phyloP scores from a whole-genome alignment of 2,329 filamentous ascomycete species.

The Fulvia fulva region DNA sequence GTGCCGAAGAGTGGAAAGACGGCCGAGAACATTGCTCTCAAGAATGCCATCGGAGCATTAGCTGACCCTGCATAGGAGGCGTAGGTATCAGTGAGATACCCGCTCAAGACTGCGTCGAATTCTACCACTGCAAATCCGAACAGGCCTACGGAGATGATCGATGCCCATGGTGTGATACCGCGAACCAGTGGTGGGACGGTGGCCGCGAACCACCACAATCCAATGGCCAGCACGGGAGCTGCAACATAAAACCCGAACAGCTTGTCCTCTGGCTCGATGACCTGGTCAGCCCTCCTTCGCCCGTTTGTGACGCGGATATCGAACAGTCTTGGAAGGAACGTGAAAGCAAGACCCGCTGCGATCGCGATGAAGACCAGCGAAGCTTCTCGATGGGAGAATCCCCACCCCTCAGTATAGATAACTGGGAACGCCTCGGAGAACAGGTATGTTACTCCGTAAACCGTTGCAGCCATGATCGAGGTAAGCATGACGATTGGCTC shows the following conservation, averaged over 20 bases:
- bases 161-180: constrained; percentile 27
- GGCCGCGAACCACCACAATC: constrained; percentile 47
- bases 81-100: constrained; percentile 46
- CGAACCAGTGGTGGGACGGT: constrained; percentile 43
- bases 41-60: constrained; percentile 40
- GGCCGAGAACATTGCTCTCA: constrained; percentile 39
- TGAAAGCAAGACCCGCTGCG: constrained; percentile 53
- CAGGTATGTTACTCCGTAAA: constrained; percentile 46
- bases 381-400: constrained; percentile 44
- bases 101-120: constrained; percentile 40
- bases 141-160: constrained; percentile 33
- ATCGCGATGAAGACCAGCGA: constrained; percentile 52
- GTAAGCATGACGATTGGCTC: constrained; percentile 47
- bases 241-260: constrained; percentile 46
- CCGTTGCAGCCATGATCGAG: constrained; percentile 42
- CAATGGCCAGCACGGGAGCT: constrained; percentile 41
- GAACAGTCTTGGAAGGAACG: constrained; percentile 42
- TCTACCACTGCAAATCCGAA: constrained; percentile 50
- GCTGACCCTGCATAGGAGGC: constrained; percentile 44
- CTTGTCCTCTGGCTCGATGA: constrained; percentile 45
- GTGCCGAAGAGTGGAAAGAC: constrained; percentile 40
- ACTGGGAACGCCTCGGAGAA: constrained; percentile 44
- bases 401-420: constrained; percentile 35
- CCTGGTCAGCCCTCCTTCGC: constrained; percentile 21
- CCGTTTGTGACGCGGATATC: constrained; percentile 37